Percentiles rank a stretch among this genome's conserved stretches.
Conservation (phyloP, 169 alveolate species). For the Plasmodium chabaudi region DNA sequence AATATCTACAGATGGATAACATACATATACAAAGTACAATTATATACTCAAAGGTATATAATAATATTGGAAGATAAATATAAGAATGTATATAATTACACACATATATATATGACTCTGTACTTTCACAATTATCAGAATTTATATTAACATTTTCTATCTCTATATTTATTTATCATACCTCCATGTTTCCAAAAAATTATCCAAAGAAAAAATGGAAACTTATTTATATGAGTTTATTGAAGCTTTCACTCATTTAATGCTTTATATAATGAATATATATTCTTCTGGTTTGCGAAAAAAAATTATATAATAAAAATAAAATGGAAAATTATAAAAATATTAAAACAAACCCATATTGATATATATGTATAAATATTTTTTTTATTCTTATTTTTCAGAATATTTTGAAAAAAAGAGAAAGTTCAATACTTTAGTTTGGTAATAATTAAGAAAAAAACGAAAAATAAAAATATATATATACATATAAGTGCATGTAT, state of each 20-base stretch:
- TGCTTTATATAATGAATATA: conserved; percentile 45
- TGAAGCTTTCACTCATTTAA: conserved; percentile 72
- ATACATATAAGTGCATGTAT: neutral
- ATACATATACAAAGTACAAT: too few species aligned
- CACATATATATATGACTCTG: neutral
- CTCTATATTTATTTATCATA: neutral
- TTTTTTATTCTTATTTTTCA: conserved; percentile 38
- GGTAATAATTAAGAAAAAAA: conserved; percentile 37
- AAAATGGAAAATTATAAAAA: neutral
- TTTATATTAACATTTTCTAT: neutral
- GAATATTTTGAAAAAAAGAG: conserved; percentile 73
- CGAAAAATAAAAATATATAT: neutral
- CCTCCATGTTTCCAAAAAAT: conserved; percentile 68
- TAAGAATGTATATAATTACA: neutral
- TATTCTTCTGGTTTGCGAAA: conserved; percentile 57
- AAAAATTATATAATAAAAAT: neutral
- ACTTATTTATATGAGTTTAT: conserved; percentile 67
- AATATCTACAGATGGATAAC: too few species aligned
- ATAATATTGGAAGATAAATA: too few species aligned
- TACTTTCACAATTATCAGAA: too few species aligned
- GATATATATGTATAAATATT: conserved; percentile 5
- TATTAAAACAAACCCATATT: neutral
- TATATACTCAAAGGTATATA: too few species aligned
- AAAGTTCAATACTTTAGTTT: conserved; percentile 57
- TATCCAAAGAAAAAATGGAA: conserved; percentile 48